Evolutionary conservation across 2,329 filamentous ascomycete species (phyloP), one percentile per base, ranked within the genome.

Genomic region (Coleophoma crateriformis): DNA sequence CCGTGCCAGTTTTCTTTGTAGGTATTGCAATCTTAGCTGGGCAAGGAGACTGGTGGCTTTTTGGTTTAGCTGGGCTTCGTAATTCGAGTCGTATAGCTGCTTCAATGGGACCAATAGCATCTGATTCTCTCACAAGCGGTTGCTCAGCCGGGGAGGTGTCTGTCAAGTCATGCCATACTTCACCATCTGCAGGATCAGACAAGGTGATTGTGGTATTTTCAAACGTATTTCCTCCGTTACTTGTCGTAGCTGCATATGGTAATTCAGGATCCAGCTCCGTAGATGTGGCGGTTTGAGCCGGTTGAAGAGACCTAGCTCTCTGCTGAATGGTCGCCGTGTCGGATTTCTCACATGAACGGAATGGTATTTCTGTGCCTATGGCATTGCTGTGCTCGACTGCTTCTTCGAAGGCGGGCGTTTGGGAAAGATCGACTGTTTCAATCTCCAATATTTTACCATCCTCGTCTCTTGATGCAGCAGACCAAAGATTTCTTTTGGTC

Each of bases 381-480:
- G 12, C 17, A 17, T 40, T 22, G 13, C 27, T n/a, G 12, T 44
- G 5, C 4, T 44, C 41, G 11, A 33, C 15, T 14, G n/a, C 3
- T 33, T 20, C 14, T 14, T 44, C 6, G 2, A 46, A 42, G 22
- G 54, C 50, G 13, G 58, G 57, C 5, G 58, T 57, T 19, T 77
- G 70, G 5, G 73, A 71, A 15, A 87, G 65, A 48, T 88, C 79
- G 39, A 87, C 68, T 15, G 83, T 70, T 35, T 61, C 60, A 46
- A 62, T 45, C 47, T 84, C 78, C 46, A 88, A 71, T 3, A 91
- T 64, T 13, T 79, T 76, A 1, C 87, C 86, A 19, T 82, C 77
- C 0, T 70, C 69, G 60, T 88, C 82, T 55, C 88, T 76, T 20
- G 87, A 80, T 5, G 82, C 84, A 37, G 82, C 84, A 50, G 76